phyloP scores from a whole-genome alignment of 1,284 basidiomycete genomes.

The Sphagnurus paluster region DNA sequence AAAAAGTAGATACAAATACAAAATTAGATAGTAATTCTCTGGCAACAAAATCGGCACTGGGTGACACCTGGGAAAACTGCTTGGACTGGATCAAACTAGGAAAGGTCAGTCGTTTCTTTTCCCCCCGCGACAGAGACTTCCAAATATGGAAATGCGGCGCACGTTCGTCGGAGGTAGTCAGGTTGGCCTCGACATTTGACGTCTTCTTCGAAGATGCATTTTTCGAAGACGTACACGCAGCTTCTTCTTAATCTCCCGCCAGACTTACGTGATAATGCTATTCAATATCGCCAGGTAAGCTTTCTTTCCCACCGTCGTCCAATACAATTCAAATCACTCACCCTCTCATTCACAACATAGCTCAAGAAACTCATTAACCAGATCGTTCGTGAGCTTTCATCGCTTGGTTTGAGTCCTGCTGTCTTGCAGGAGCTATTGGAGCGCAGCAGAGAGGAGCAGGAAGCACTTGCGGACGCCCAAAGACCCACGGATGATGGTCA shows the following conservation, averaged over 20 bases:
- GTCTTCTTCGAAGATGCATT: constrained; percentile 57
- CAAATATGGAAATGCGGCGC: neutral
- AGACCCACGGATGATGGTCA: constrained; percentile 15
- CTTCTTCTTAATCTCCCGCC: constrained; percentile 72
- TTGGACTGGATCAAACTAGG: no score
- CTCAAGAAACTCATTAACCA: constrained; percentile 93
- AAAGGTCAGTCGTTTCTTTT: no score
- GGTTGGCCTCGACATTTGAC: neutral
- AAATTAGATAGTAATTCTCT: no score
- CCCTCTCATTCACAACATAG: no score
- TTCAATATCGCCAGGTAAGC: constrained; percentile 84
- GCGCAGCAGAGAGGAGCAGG: constrained; percentile 15
- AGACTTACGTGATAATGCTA: constrained; percentile 74
- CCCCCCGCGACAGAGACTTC: neutral
- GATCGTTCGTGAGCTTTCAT: constrained; percentile 79
- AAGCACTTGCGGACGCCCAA: constrained; percentile 24
- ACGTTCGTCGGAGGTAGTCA: constrained; percentile 19
- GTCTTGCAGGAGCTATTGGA: constrained; percentile 48
- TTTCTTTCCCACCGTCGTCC: no score
- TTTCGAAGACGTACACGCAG: constrained; percentile 76
- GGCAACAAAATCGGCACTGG: no score
- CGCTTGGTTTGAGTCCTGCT: constrained; percentile 71
- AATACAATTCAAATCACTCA: no score
- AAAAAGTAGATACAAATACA: no score
- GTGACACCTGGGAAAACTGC: no score